Evolutionary conservation across 2,329 filamentous ascomycete genomes (phyloP), one percentile per base, ranked within the genome.

Genomic region (Calonectria pauciramosa): DNA sequence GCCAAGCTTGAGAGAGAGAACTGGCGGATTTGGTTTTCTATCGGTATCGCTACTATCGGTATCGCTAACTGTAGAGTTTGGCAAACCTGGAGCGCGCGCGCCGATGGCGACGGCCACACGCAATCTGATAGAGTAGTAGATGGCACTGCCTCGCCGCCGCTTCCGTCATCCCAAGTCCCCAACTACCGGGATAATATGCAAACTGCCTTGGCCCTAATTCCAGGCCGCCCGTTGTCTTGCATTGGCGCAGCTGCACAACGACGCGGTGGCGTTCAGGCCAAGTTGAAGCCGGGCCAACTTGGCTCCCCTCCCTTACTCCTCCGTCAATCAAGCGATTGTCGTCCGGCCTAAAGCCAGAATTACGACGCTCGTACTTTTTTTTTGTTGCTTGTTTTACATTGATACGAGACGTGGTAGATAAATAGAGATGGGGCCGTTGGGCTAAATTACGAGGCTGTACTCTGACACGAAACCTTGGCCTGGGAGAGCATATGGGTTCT

Each of bases 161-260:
- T 59, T 59, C 34, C 20, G 54, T 59, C 54, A 59, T 59, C 32
- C 32, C 32, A 23, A n/a, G n/a, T 23, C 9, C 26, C n/a, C 32
- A 36, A 34, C 10, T 30, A 38, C 34, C 30, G 41, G 41, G 41
- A 47, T 47, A 47, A 10, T 16, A 59, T 38, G 54, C 54, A 59
- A 38, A 26, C 32, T 36, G 54, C 11, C 30, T 23, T 23, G 54
- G 54, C 54, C 54, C 20, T 20, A 59, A 36, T 34, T 36, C 32
- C 54, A 20, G 54, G 54, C 54, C 54, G 54, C 54, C 30, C 32
- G 54, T 36, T 59, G 54, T 59, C 54, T 59, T 59, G 54, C 54
- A 59, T 59, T 59, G 54, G 54, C 32, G 54, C 11, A 1, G 32
- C 32, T 59, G 54, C 54, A 36, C 32, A 34, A 36, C 20, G 32